Conservation (phyloP, 2,329 filamentous ascomycete genomes). For the Pyrenophora tritici-repentis region DNA sequence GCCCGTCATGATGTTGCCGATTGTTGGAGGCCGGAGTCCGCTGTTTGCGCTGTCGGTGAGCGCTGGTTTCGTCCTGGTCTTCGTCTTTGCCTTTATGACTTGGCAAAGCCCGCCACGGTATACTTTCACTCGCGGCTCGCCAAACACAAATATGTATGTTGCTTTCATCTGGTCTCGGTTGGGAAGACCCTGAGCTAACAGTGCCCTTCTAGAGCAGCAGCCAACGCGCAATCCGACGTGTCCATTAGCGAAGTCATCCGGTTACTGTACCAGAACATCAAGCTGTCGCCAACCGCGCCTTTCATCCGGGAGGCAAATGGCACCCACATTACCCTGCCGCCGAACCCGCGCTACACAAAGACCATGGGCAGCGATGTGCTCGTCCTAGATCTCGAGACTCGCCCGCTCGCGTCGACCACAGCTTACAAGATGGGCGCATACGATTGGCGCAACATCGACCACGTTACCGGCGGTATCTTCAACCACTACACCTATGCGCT, state of each 20-base stretch:
- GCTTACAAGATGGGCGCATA: constrained; percentile 39
- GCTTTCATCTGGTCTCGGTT: neutral
- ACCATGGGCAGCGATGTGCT: constrained; percentile 42
- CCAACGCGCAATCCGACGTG: constrained; percentile 26
- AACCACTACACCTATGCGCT: constrained; percentile 48
- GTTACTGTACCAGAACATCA: constrained; percentile 39
- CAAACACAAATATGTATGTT: constrained; percentile 37
- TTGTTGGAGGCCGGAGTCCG: constrained; percentile 38
- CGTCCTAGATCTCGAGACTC: constrained; percentile 46
- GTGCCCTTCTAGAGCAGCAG: constrained; percentile 24
- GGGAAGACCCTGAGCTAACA: constrained; percentile 16
- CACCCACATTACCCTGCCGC: constrained; percentile 36
- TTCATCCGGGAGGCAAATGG: constrained; percentile 41
- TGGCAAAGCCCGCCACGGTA: constrained; percentile 39
- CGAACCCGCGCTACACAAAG: constrained; percentile 40
- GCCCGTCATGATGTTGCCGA: constrained; percentile 37
- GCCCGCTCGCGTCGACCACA: constrained; percentile 39
- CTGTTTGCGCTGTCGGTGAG: constrained; percentile 38
- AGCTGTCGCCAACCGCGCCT: constrained; percentile 31
- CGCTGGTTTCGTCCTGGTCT: constrained; percentile 38
- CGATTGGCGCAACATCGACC: constrained; percentile 45
- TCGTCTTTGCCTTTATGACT: constrained; percentile 43
- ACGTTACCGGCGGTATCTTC: constrained; percentile 45
- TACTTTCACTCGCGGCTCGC: constrained; percentile 25
- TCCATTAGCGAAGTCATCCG: constrained; percentile 41